Percentiles rank a stretch among this genome's conserved stretches.
Evolutionary conservation across 768 basidiomycete species (phyloP).

Genomic region (Termitomyces sp.): DNA sequence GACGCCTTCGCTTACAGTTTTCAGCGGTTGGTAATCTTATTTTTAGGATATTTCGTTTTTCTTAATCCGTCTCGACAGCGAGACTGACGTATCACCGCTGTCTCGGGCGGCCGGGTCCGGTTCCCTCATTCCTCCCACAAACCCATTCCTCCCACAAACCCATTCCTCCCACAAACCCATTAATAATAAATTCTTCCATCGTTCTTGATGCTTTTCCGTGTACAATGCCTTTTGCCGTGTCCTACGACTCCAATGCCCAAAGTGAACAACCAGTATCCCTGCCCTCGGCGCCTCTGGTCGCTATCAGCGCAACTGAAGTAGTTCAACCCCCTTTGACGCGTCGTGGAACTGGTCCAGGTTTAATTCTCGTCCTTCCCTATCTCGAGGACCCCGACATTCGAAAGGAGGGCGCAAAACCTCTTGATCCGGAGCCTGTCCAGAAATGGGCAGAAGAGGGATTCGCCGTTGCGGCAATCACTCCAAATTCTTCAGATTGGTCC

Average conservation of each 20-base stretch:
- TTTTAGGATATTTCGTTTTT: too few relatives aligned
- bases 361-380: slow-evolving; percentile 37
- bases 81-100: too few relatives aligned
- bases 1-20: too few relatives aligned
- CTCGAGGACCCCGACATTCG: slow-evolving; percentile 19
- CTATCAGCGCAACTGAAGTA: slow-evolving; percentile 24
- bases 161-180: too few relatives aligned
- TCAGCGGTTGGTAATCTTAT: too few relatives aligned
- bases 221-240: slow-evolving; percentile 14
- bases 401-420: slow-evolving; percentile 20
- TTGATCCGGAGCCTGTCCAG: slow-evolving; percentile 43
- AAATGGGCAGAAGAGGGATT: slow-evolving; percentile 57
- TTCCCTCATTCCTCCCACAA: too few relatives aligned
- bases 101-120: too few relatives aligned
- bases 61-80: too few relatives aligned
- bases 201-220: neutral
- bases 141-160: too few relatives aligned
- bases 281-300: slow-evolving; percentile 33
- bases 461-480: slow-evolving; percentile 34
- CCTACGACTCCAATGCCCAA: slow-evolving; percentile 34
- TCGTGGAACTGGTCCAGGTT: slow-evolving; percentile 42
- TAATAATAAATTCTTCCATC: too few relatives aligned
- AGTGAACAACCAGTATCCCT: slow-evolving; percentile 35
- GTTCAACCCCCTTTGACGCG: slow-evolving; percentile 45
- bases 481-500: slow-evolving; percentile 14